Base-by-base conservation (phyloP, 2,329 filamentous ascomycete species). In the Colletotrichum sp. region DNA sequence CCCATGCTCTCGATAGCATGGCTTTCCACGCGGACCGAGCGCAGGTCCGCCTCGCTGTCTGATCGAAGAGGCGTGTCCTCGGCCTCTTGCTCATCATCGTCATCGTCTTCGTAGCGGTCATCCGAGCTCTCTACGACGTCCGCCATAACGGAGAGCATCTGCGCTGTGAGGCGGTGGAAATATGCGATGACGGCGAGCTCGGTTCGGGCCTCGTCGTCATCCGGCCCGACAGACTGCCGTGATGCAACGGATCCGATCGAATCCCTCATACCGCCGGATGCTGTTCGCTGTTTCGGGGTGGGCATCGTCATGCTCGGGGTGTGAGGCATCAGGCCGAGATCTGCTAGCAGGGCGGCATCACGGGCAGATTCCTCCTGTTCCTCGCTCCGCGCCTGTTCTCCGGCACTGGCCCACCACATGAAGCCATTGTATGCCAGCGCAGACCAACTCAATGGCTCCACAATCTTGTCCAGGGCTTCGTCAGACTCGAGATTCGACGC, bases 381-480 rank as follows among this genome's bases (percentile, higher is more conserved):
- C 68, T 92, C 90, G 66, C 90, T 88, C 22, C 90, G 88, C 9
- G 90, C 86, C 83, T 93, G 91, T 84, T 97, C 95, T 74, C 95
- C 95, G 0, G 95, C 94, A 18, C 93, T 95, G 3, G 95, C 95
- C 95, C 95, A 97, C 95, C 95, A 97, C 90, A 96, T 95, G 86
- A 96, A 96, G 28, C 94, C 93, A 71, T 91, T 92, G 84, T 96
- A 97, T 7, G 95, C 95, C 30, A 96, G 90, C 2, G 93, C 92
- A 1, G 93, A 89, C 95, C 93, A 94, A 57, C 90, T 93, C 55
- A 90, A 83, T 3, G 92, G 92, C 80, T 94, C 92, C 32, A 93
- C 87, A 59, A 93, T 87, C 70, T 85, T 84, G 72, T 93, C 91
- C 28, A 90, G 85, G 9, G 86, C 86, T 44, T 91, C 88, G 64